Evolutionary conservation across 352 stramenopile species (phyloP).

Genomic region (Phytophthora brassicae): DNA sequence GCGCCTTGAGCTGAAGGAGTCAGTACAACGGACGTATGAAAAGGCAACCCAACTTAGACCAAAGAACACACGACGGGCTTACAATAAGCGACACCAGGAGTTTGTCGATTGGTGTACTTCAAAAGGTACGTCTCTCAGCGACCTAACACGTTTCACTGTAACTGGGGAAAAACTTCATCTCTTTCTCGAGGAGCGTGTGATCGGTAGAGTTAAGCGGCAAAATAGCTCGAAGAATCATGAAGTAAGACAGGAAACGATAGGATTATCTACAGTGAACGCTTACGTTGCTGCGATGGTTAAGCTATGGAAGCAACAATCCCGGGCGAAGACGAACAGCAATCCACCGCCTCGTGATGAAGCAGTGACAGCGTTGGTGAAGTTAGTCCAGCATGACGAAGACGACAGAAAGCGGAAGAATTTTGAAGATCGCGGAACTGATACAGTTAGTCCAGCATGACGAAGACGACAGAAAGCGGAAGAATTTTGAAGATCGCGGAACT

Average conservation of each 20-base stretch:
- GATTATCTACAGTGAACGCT: neutral
- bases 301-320: neutral
- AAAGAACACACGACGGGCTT: neutral
- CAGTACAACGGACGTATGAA: neutral
- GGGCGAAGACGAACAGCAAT: neutral
- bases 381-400: no score
- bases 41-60: neutral
- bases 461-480: no score
- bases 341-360: neutral
- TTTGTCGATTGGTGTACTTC: neutral
- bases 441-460: no score
- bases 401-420: no score
- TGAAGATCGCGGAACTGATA: no score
- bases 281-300: neutral
- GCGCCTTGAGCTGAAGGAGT: neutral
- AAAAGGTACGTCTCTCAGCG: neutral
- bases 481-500: no score
- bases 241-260: no score
- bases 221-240: no score
- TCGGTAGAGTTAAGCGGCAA: neutral
- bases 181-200: constrained; percentile 10
- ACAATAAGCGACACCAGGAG: neutral
- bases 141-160: neutral
- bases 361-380: no score
- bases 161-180: constrained; percentile 3